These are phyloP conservation scores for Gossypium ekmanianum DNA, from an alignment of 345 rosid genomes.

Conservation along the genomic window DNA sequence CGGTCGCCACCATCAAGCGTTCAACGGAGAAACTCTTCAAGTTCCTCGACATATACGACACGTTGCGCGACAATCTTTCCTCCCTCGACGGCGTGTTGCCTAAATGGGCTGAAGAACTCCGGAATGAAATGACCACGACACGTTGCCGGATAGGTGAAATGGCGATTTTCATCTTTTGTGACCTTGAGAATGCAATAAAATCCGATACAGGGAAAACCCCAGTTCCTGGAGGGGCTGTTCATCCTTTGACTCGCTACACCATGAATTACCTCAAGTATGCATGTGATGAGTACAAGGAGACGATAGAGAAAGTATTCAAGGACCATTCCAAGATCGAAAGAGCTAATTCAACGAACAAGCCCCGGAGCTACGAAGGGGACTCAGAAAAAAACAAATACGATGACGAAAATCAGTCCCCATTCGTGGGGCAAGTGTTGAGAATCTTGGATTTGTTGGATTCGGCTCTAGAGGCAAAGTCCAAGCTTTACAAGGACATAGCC, in stretches of 20 bases:
- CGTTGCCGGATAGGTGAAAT: conserved; percentile 69
- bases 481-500: conserved; percentile 61
- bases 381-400: background rate
- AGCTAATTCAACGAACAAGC: conserved; percentile 47
- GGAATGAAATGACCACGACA: conserved; percentile 45
- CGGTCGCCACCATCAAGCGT: conserved; percentile 61
- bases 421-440: conserved; percentile 49
- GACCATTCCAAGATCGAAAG: conserved; percentile 63
- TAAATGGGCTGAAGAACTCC: conserved; percentile 36
- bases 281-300: conserved; percentile 74
- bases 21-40: conserved; percentile 79
- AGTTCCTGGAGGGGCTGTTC: conserved; percentile 86
- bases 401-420: conserved; percentile 35
- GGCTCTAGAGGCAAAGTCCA: conserved; percentile 58
- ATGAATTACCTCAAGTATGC: conserved; percentile 72
- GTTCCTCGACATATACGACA: conserved; percentile 69
- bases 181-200: conserved; percentile 68
- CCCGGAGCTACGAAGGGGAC: conserved; percentile 19
- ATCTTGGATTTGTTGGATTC: conserved; percentile 66
- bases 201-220: conserved; percentile 62
- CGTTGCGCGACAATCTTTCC: conserved; percentile 51
- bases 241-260: conserved; percentile 82
- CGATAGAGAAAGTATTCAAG: conserved; percentile 78
- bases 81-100: conserved; percentile 42
- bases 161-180: conserved; percentile 53